Evolutionary conservation across 257 asterid species (phyloP), one percentile per base, ranked within the genome.

Genomic region (Solanum neorickii): DNA sequence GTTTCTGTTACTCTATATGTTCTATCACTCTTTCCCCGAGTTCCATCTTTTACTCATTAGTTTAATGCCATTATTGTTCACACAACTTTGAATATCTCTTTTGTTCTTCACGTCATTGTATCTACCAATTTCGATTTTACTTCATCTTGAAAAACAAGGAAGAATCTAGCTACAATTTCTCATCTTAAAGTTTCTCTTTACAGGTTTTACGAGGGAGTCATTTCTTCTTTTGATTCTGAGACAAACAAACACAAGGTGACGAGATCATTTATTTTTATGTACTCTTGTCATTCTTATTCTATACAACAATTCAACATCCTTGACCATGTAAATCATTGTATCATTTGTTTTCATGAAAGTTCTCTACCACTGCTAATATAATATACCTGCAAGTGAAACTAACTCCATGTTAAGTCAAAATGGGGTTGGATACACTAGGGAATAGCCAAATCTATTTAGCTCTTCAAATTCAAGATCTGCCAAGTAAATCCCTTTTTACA

Each of bases 121-220:
- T 39, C 37, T 41, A 42, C 20, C 83, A 76, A 41, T 21, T 77
- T 1, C 5, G 13, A 20, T 77, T 69, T 75, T 84, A 16, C 27
- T 25, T 49, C 25, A 12, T 66, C 46, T 84, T 84, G 73, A 62
- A 80, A 1, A 86, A 44, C n/a, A 46, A 25, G 16, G n/a, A 73
- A 59, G 33, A 59, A 16, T 85, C 44, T 41, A 10, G 44, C 65
- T 74, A 46, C 78, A 11, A 49, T 72, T 83, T 86, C 90, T 80
- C 87, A 86, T 72, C 69, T 86, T 88, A 33, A 65, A 27, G 33
- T 23, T 88, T 89, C 86, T 87, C 74, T 88, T 31, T 91, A 89
- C 89, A 94, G 96, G 91, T 94, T 90, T 87, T 94, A 94, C 88
- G 21, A 89, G 8, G 96, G 94, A 89, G 80, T 80, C 46, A 86